A percentile compares a stretch with the other conserved stretches of the same genome.
phyloP scores from a whole-genome alignment of 192 early-diverging fungal genomes.

The Coemansia sp. region DNA sequence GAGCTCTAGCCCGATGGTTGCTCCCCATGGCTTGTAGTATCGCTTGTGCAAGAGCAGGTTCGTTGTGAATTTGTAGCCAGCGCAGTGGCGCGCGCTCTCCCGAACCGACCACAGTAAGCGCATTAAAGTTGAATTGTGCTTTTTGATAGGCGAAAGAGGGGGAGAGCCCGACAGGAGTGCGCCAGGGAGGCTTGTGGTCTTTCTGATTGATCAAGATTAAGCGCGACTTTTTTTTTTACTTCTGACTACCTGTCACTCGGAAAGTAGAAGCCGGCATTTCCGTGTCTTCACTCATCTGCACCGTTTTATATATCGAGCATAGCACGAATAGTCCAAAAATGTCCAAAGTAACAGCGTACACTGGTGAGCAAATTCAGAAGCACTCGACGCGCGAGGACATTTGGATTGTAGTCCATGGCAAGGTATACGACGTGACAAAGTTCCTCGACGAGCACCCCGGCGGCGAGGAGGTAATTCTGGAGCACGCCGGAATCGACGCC shows the following conservation, averaged over 20 bases:
- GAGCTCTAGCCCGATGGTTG: constrained; percentile 87
- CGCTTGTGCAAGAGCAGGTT: neutral
- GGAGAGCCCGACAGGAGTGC: too few relatives aligned
- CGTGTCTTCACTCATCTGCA: too few relatives aligned
- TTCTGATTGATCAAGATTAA: neutral
- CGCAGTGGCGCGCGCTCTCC: neutral
- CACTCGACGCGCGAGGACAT: constrained; percentile 74
- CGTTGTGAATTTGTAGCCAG: neutral
- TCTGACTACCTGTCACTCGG: neutral
- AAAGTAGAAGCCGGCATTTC: neutral
- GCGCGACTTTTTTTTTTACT: neutral
- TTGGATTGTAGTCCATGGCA: constrained; percentile 77
- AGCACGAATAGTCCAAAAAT: constrained; percentile 23
- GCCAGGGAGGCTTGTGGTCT: neutral
- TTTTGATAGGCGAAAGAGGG: neutral
- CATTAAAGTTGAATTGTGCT: neutral
- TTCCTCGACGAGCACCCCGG: constrained; percentile 95
- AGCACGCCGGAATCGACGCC: constrained; percentile 86
- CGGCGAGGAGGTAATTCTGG: constrained; percentile 94
- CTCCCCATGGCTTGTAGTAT: constrained; percentile 50
- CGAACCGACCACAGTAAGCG: neutral
- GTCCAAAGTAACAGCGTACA: constrained; percentile 58
- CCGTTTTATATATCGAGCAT: neutral
- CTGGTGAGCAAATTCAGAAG: constrained; percentile 65
- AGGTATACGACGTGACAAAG: constrained; percentile 77